Conservation (phyloP, 768 basidiomycete genomes). For the Mycena rebaudengoi region DNA sequence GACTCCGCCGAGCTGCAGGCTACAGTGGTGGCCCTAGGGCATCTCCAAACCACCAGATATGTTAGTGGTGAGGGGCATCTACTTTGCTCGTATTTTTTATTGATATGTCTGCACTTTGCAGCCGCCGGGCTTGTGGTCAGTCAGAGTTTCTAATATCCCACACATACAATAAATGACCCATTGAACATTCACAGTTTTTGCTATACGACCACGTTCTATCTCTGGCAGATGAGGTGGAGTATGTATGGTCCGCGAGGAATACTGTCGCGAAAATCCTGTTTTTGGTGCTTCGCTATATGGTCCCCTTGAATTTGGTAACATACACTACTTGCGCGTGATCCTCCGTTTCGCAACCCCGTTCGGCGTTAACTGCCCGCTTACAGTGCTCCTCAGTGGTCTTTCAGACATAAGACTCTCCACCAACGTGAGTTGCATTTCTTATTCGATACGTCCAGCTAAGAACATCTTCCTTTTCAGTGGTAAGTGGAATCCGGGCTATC, state of each 20-base stretch:
- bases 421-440: too few species aligned
- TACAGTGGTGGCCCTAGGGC: not conserved
- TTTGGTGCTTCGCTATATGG: constrained; percentile 22
- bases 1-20: not conserved
- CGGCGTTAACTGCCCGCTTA: not conserved
- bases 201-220: constrained; percentile 24
- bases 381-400: not conserved
- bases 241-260: constrained; percentile 12
- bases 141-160: not conserved
- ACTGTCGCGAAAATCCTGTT: constrained; percentile 15
- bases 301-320: constrained; percentile 3
- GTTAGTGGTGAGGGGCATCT: not conserved
- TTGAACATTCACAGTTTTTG: not conserved
- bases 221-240: constrained; percentile 17
- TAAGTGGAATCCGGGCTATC: too few species aligned
- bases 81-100: not conserved
- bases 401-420: too few species aligned
- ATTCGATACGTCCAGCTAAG: too few species aligned
- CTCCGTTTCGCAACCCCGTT: not conserved
- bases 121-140: constrained; percentile 9
- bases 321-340: constrained; percentile 3
- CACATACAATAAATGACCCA: not conserved
- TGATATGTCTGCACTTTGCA: not conserved
- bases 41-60: constrained; percentile 1
- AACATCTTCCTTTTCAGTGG: too few species aligned